Percentiles rank a stretch among this genome's conserved stretches.
phyloP scores from a whole-genome alignment of 1,284 basidiomycete species.

The Heterobasidion annosum region DNA sequence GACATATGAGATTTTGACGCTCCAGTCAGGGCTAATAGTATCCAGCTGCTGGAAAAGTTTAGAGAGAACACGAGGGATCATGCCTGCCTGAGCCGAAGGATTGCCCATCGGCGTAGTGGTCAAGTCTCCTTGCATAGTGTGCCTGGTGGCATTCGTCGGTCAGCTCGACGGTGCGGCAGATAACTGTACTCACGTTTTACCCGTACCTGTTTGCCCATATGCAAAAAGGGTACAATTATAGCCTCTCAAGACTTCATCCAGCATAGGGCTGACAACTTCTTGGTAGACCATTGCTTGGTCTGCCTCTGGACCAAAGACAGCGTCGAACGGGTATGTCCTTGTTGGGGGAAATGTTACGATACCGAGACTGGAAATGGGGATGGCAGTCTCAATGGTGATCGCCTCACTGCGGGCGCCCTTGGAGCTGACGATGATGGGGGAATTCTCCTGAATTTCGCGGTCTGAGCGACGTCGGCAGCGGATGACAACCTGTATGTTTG shows the following conservation, averaged over 20 bases:
- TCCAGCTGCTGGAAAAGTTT: constrained; percentile 89
- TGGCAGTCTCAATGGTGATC: constrained; percentile 72
- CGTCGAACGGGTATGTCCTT: constrained; percentile 85
- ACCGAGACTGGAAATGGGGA: constrained; percentile 55
- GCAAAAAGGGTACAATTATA: constrained; percentile 99
- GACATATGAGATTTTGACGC: constrained; percentile 91
- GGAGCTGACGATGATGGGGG: constrained; percentile 76
- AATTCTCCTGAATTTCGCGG: constrained; percentile 72
- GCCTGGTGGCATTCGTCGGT: constrained; percentile 34
- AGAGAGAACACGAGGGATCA: constrained; percentile 96
- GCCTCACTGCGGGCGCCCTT: constrained; percentile 65
- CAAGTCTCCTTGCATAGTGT: constrained; percentile 94
- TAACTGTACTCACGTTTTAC: constrained; percentile 79
- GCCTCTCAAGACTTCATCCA: constrained; percentile 88
- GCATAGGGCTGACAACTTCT: constrained; percentile 88
- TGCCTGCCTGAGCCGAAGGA: constrained; percentile 85
- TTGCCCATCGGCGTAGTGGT: constrained; percentile 77
- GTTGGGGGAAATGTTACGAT: constrained; percentile 60
- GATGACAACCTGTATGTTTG: constrained; percentile 88
- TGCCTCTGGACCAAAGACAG: constrained; percentile 95
- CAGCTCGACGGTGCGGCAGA: neutral
- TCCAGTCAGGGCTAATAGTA: constrained; percentile 70
- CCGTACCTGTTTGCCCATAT: constrained; percentile 98
- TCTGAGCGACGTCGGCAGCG: constrained; percentile 79
- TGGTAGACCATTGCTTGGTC: constrained; percentile 94